phyloP scores from a whole-genome alignment of 805 yeast genomes.

The Diddensiella santjacobensis region DNA sequence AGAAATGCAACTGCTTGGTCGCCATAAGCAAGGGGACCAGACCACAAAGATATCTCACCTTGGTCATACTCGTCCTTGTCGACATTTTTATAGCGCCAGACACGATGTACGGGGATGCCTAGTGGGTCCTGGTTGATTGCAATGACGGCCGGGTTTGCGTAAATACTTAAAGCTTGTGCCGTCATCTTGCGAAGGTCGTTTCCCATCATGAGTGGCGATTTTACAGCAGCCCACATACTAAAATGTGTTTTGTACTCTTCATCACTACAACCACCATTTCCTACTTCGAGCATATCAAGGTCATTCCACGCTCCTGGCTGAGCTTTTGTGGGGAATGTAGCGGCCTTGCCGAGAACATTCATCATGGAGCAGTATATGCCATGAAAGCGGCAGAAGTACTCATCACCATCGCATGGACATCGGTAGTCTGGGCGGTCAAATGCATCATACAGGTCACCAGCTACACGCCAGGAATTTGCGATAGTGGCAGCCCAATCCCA shows the following conservation, averaged over 20 bases:
- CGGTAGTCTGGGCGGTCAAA: conserved; percentile 23
- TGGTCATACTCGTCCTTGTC: conserved; percentile 14
- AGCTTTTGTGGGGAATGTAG: conserved; percentile 29
- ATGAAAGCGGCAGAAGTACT: conserved; percentile 24
- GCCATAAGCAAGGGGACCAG: conserved; percentile 16
- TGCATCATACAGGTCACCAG: conserved; percentile 30
- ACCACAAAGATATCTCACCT: conserved; percentile 19
- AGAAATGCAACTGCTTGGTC: conserved; percentile 20
- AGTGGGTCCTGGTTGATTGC: conserved; percentile 31
- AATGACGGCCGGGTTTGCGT: conserved; percentile 23
- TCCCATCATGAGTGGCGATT: conserved; percentile 33
- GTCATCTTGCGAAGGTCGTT: conserved; percentile 28
- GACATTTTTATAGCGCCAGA: conserved; percentile 12
- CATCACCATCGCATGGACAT: conserved; percentile 31
- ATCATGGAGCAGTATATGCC: conserved; percentile 30
- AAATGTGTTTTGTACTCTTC: conserved; percentile 34
- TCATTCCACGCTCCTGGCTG: conserved; percentile 30
- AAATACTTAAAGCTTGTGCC: conserved; percentile 24
- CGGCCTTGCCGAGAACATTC: conserved; percentile 30
- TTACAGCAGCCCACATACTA: conserved; percentile 33
- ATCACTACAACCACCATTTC: conserved; percentile 31
- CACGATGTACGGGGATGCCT: conserved; percentile 20
- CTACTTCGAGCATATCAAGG: conserved; percentile 33
- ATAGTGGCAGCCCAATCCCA: conserved; percentile 33
- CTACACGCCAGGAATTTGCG: conserved; percentile 33